phyloP scores from a whole-genome alignment of 495 filamentous ascomycete genomes.

The Staphylotrichum longicolle region DNA sequence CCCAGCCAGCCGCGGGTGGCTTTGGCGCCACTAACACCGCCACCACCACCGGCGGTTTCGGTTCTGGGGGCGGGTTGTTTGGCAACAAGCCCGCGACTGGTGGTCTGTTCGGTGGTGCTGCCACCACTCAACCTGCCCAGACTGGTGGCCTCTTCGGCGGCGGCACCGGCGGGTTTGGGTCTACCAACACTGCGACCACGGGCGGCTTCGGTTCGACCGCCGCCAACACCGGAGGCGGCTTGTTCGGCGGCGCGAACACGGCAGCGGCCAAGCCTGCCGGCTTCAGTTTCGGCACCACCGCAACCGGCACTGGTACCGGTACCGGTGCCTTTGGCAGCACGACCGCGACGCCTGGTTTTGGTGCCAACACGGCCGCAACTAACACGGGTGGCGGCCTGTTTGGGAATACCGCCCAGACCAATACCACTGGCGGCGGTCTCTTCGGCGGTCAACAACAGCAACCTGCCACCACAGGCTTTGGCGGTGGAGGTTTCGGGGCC shows the following conservation, averaged over 20 bases:
- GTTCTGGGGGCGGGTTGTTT: slow-evolving; percentile 52
- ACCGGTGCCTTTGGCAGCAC: slow-evolving; percentile 32
- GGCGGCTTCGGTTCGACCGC: slow-evolving; percentile 38
- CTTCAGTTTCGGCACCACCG: slow-evolving; percentile 31
- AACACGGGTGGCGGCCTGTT: slow-evolving; percentile 61
- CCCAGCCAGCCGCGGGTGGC: slow-evolving; percentile 33
- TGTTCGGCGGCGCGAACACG: slow-evolving; percentile 33
- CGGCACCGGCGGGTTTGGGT: slow-evolving; percentile 33
- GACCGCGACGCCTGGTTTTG: slow-evolving; percentile 26
- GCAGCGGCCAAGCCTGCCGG: slow-evolving; percentile 38
- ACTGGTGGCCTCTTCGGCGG: slow-evolving; percentile 26
- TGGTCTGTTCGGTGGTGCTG: slow-evolving; percentile 36
- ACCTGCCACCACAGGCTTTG: neutral
- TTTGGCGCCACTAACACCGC: slow-evolving; percentile 45
- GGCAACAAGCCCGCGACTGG: slow-evolving; percentile 41
- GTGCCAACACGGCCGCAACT: slow-evolving; percentile 31
- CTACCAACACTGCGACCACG: slow-evolving; percentile 30
- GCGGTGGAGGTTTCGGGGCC: slow-evolving; percentile 24
- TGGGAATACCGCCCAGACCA: slow-evolving; percentile 40
- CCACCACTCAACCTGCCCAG: slow-evolving; percentile 25
- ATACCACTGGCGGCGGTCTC: slow-evolving; percentile 42
- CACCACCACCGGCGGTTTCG: slow-evolving; percentile 44
- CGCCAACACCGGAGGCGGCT: slow-evolving; percentile 42
- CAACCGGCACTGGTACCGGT: slow-evolving; percentile 29
- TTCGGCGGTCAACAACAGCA: slow-evolving; percentile 47